Percentiles rank a stretch among this genome's conserved stretches.
Evolutionary conservation across 495 filamentous ascomycete species (phyloP).

Genomic region (Annulohypoxylon maeteangense): DNA sequence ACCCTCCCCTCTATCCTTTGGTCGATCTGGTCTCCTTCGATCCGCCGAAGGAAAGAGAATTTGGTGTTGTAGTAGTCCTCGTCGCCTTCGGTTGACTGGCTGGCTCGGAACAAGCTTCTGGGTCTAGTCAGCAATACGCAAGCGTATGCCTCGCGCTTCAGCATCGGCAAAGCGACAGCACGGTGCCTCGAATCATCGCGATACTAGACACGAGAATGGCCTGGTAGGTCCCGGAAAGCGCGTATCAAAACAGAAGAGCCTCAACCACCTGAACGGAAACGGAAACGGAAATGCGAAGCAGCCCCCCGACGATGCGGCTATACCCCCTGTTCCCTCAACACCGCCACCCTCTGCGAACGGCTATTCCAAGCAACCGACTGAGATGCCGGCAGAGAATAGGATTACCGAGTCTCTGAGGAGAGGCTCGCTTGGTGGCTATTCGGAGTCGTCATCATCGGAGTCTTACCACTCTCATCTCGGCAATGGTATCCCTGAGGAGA

Average conservation of each 20-base stretch:
- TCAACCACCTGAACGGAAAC: constrained; percentile 65
- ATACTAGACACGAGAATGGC: constrained; percentile 89
- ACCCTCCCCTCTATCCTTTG: constrained; percentile 11
- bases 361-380: constrained; percentile 51
- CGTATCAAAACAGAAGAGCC: constrained; percentile 72
- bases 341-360: constrained; percentile 51
- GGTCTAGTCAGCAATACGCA: constrained; percentile 55
- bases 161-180: constrained; percentile 72
- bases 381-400: constrained; percentile 55
- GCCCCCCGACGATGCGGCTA: constrained; percentile 60
- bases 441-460: constrained; percentile 63
- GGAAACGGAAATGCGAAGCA: constrained; percentile 64
- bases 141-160: constrained; percentile 78
- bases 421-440: constrained; percentile 57
- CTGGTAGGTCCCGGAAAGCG: constrained; percentile 86
- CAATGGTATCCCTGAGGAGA: constrained; percentile 55
- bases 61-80: constrained; percentile 25
- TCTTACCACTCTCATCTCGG: constrained; percentile 51
- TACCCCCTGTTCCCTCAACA: constrained; percentile 53
- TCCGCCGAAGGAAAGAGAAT: constrained; percentile 11
- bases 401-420: constrained; percentile 53
- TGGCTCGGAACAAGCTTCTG: constrained; percentile 64
- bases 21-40: constrained; percentile 8
- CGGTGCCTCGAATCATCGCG: constrained; percentile 72
- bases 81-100: constrained; percentile 51